Base-by-base conservation (phyloP, 331 rosid genomes). In the Stylosanthes scabra region DNA sequence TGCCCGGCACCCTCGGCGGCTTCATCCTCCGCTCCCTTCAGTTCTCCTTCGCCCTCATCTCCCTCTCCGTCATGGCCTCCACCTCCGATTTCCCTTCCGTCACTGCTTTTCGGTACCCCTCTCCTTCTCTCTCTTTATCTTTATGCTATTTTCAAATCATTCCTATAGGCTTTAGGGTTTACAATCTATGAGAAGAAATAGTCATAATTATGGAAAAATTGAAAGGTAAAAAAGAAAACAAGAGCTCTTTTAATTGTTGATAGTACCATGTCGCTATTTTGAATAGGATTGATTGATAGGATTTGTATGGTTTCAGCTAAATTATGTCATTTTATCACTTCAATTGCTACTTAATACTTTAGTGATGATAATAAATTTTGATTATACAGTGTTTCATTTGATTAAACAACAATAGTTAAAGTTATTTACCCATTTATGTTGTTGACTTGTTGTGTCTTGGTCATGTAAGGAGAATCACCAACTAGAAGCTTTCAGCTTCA, bases 11-110 rank as follows among this genome's bases (percentile, higher is more conserved):
- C 25, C 57, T 71, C 13, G 91, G 89, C 8, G 79, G 91, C 12
- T 74, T 86, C 58, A 59, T 74, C 65, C 62, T 89, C 4, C 91
- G 94, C 46, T 75, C 74, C 28, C 69, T 72, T 76, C 94, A 89
- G 82, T 78, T 86, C 51, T 46, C 73, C n/a, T 89, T 86, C 51
- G 82, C 89, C n/a, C 29, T 57, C 4, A 59, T 83, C 25, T 66
- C 94, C 25, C 94, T 89, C 44, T 79, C 81, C 52, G 84, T 89
- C 75, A 89, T 89, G 89, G 70, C 85, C 57, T 15, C 89, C 73
- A 86, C 94, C 71, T 66, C 63, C 52, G 94, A 89, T 78, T 89
- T 89, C 61, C 89, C 89, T 7, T 78, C 89, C 27, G 91, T 86
- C 76, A 78, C 94, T 2, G 91, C 94, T 45, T 89, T 89, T 75